These are phyloP conservation scores for Rasamsonia emersonii DNA, from an alignment of 2,329 filamentous ascomycete species.

Conservation along the genomic window DNA sequence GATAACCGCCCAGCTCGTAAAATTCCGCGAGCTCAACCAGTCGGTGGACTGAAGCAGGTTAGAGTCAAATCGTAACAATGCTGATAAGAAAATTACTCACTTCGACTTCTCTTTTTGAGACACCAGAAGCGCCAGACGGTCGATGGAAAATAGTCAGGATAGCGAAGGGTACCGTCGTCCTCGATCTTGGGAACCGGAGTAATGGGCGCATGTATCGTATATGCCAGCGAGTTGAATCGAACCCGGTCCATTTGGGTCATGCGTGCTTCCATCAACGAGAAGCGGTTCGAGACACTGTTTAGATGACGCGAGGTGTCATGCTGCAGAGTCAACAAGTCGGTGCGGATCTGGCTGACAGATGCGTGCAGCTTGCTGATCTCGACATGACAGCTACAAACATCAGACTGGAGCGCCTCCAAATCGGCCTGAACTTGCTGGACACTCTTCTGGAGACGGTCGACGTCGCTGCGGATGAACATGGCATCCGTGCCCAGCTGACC, in stretches of 20 bases:
- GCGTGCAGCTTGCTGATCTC: slow-evolving; percentile 30
- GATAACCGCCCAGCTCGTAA: slow-evolving; percentile 31
- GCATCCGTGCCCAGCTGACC: slow-evolving; percentile 25
- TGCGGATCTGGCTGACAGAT: slow-evolving; percentile 27
- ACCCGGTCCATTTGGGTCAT: slow-evolving; percentile 29
- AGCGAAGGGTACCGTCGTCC: slow-evolving; percentile 26
- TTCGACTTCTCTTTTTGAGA: slow-evolving; percentile 31
- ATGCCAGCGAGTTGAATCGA: slow-evolving; percentile 32
- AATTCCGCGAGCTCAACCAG: slow-evolving; percentile 32
- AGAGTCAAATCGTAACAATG: slow-evolving; percentile 4
- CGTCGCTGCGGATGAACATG: slow-evolving; percentile 26
- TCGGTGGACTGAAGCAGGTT: slow-evolving; percentile 26
- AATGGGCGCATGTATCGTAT: slow-evolving; percentile 29
- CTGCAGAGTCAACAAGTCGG: slow-evolving; percentile 26
- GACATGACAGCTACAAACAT: slow-evolving; percentile 25
- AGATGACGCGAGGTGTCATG: slow-evolving; percentile 25
- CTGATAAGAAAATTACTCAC: slow-evolving; percentile 19
- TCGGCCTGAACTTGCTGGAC: slow-evolving; percentile 29
- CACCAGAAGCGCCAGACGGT: slow-evolving; percentile 36
- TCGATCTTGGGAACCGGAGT: slow-evolving; percentile 27
- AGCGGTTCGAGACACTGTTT: slow-evolving; percentile 19
- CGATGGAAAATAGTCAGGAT: slow-evolving; percentile 29
- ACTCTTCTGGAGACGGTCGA: slow-evolving; percentile 29
- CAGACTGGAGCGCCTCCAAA: slow-evolving; percentile 24
- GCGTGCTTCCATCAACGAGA: slow-evolving; percentile 22